Conservation (phyloP, 345 rosid species). For the Angophora floribunda region DNA sequence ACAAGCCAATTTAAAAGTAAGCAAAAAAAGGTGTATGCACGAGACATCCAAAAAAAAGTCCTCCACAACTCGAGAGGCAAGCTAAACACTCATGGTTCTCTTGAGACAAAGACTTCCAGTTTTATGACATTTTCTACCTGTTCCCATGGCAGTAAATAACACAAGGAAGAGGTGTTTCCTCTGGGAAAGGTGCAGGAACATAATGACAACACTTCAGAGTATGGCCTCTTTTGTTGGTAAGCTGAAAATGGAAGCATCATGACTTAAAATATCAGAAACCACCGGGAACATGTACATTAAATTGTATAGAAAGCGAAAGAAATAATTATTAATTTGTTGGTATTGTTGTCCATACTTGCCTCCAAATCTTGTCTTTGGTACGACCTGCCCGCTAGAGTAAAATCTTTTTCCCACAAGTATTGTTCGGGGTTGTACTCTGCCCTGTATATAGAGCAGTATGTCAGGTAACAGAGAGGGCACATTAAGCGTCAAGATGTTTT, state of each 20-base stretch:
- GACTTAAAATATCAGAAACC: neutral
- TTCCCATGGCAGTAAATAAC: conserved; percentile 98
- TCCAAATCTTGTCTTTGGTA: conserved; percentile 88
- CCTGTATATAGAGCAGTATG: conserved; percentile 19
- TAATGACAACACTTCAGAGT: conserved; percentile 87
- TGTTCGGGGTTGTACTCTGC: conserved; percentile 91
- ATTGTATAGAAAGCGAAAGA: neutral
- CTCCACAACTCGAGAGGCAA: neutral
- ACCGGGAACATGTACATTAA: neutral
- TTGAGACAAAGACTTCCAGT: neutral
- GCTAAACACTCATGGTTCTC: neutral
- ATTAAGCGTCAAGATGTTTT: neutral
- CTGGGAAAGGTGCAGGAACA: conserved; percentile 49
- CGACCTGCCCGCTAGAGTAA: conserved; percentile 67
- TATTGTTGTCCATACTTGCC: conserved; percentile 62
- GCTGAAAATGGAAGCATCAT: conserved; percentile 30
- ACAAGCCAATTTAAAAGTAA: neutral
- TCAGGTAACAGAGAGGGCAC: neutral
- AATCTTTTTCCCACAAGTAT: conserved; percentile 86
- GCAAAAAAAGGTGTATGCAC: neutral
- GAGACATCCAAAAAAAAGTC: neutral
- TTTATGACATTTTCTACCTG: conserved; percentile 30
- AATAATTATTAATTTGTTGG: neutral
- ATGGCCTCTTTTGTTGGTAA: conserved; percentile 75
- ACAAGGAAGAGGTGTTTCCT: conserved; percentile 80